Evolutionary conservation across 2,329 filamentous ascomycete genomes (phyloP).

Genomic region (Penicillium sp.): DNA sequence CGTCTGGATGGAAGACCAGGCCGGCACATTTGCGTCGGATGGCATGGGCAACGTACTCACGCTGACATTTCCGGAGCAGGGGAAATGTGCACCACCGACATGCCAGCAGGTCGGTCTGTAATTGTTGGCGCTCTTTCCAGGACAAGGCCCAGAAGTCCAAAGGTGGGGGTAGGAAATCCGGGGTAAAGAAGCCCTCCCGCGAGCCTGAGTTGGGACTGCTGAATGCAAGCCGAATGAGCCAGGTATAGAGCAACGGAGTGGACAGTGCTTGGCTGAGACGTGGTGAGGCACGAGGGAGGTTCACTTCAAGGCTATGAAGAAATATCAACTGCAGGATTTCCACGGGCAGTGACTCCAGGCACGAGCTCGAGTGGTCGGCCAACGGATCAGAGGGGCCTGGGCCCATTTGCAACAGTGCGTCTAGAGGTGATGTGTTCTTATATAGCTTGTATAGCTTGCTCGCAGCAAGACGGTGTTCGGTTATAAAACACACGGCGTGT

Average conservation of each 20-base stretch:
- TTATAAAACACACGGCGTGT: neutral
- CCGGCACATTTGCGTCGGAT: conserved; percentile 31
- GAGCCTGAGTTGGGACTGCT: conserved; percentile 39
- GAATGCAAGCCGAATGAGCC: conserved; percentile 46
- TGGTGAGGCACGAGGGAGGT: conserved; percentile 47
- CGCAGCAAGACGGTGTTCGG: neutral
- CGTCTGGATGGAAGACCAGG: conserved; percentile 30
- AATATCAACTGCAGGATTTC: conserved; percentile 56
- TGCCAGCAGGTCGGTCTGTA: conserved; percentile 40
- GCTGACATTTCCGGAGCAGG: conserved; percentile 42
- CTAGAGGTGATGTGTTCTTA: neutral
- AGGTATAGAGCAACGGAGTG: conserved; percentile 43
- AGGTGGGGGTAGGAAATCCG: conserved; percentile 41
- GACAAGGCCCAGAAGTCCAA: conserved; percentile 37
- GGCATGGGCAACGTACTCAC: conserved; percentile 39
- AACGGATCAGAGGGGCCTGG: conserved; percentile 2
- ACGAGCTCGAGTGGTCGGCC: conserved; percentile 21
- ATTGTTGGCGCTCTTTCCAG: conserved; percentile 26
- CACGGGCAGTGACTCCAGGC: conserved; percentile 47
- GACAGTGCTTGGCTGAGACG: conserved; percentile 44
- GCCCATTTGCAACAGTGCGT: conserved; percentile 19
- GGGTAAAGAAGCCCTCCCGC: conserved; percentile 35
- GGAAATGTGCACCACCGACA: conserved; percentile 45
- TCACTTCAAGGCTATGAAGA: conserved; percentile 50
- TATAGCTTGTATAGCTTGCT: neutral